A percentile compares a stretch with the other conserved stretches of the same genome.
Evolutionary conservation across 1,284 basidiomycete genomes (phyloP).

Genomic region (Ceratobasidium papillatum): DNA sequence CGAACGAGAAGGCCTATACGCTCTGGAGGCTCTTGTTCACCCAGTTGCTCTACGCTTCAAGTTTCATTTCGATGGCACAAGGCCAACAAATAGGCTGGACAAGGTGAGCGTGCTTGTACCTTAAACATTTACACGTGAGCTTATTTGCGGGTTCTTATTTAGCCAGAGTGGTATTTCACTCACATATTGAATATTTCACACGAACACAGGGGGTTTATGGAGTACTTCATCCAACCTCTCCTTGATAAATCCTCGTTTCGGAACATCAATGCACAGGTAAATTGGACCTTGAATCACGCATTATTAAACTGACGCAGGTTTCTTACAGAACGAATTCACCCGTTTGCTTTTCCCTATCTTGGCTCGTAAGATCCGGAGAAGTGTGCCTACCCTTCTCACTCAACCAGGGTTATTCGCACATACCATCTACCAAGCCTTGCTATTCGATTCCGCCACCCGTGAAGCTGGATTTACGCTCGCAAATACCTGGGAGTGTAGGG

Average conservation of each 20-base stretch:
- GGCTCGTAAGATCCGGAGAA: slow-evolving; percentile 73
- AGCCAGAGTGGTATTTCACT: slow-evolving; percentile 98
- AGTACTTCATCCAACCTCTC: slow-evolving; percentile 77
- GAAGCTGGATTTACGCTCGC: slow-evolving; percentile 76
- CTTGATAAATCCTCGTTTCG: slow-evolving; percentile 68
- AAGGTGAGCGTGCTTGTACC: slow-evolving; percentile 64
- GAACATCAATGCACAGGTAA: slow-evolving; percentile 78
- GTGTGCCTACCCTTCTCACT: slow-evolving; percentile 76
- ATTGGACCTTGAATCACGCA: slow-evolving; percentile 47
- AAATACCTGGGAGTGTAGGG: slow-evolving; percentile 57
- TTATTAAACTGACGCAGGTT: slow-evolving; percentile 28
- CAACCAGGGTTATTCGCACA: slow-evolving; percentile 91
- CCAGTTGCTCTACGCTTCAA: slow-evolving; percentile 90
- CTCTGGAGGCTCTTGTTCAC: slow-evolving; percentile 84
- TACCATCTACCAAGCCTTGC: slow-evolving; percentile 90
- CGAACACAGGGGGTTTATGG: slow-evolving; percentile 82
- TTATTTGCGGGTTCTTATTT: slow-evolving; percentile 51
- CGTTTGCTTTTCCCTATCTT: slow-evolving; percentile 75
- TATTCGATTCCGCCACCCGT: slow-evolving; percentile 85
- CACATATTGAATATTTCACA: slow-evolving; percentile 86
- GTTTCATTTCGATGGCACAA: slow-evolving; percentile 91
- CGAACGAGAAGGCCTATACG: slow-evolving; percentile 69
- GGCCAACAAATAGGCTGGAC: slow-evolving; percentile 91
- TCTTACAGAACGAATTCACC: slow-evolving; percentile 76
- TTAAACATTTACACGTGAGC: neutral